Evolutionary conservation across 129 eudicot genomes (phyloP).

Genomic region (Chrysanthemum makinoi): DNA sequence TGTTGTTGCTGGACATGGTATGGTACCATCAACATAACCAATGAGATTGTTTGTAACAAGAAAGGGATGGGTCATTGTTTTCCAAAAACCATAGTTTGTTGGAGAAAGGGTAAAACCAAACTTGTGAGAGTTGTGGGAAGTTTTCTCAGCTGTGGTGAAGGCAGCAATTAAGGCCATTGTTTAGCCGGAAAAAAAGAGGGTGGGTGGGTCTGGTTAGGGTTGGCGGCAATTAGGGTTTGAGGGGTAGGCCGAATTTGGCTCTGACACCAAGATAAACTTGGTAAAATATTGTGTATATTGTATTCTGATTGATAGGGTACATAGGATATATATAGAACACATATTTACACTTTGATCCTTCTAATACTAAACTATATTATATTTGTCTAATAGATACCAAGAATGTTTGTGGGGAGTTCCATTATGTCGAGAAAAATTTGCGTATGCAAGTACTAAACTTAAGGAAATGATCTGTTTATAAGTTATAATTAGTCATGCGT

Average conservation of each 20-base stretch:
- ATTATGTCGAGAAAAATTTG: too few species aligned
- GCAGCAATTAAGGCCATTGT: not conserved
- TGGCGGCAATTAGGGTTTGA: not conserved
- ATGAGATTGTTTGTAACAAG: not conserved
- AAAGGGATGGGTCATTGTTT: not conserved
- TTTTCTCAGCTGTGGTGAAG: not conserved
- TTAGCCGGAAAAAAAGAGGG: not conserved
- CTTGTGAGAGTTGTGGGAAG: not conserved
- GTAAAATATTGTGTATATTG: not conserved
- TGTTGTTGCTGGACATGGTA: too few species aligned
- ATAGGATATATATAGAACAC: too few species aligned
- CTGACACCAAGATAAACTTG: constrained; percentile 4
- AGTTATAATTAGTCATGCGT: too few species aligned
- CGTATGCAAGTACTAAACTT: too few species aligned
- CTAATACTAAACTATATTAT: too few species aligned
- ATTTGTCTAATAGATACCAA: too few species aligned
- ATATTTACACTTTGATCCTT: too few species aligned
- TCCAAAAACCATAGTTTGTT: not conserved
- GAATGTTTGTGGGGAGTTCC: too few species aligned
- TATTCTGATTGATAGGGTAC: too few species aligned
- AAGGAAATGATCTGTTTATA: too few species aligned
- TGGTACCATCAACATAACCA: not conserved
- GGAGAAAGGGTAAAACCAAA: constrained; percentile 1
- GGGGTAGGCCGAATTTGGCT: not conserved
- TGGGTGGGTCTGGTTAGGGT: not conserved